Percentiles rank a stretch among this genome's conserved stretches.
phyloP scores from a whole-genome alignment of 2,329 filamentous ascomycete species.

The Aureobasidium melanogenum region DNA sequence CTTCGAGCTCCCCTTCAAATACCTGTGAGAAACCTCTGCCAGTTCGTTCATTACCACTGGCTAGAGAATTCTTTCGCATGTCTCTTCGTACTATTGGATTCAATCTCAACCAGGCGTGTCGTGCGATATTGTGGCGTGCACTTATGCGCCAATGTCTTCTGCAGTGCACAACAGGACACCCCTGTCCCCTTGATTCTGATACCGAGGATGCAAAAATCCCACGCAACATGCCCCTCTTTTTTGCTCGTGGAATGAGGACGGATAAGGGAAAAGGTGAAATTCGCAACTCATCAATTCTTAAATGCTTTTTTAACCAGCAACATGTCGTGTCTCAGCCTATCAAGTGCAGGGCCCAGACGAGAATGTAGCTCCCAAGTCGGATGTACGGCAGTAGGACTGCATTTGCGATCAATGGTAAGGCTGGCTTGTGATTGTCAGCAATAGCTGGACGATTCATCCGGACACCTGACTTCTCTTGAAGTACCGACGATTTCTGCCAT shows the following conservation, averaged over 20 bases:
- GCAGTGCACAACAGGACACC: neutral
- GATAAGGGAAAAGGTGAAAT: neutral
- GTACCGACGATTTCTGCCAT: neutral
- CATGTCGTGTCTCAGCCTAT: neutral
- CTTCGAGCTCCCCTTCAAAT: too few species aligned
- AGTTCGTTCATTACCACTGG: too few species aligned
- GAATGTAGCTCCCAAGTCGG: neutral
- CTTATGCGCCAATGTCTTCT: neutral
- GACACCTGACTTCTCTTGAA: neutral
- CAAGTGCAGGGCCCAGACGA: too few species aligned
- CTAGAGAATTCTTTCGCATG: neutral
- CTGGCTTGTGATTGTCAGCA: constrained; percentile 5
- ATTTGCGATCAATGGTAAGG: neutral
- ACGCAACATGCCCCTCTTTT: neutral
- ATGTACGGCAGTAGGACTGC: neutral
- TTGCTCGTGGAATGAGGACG: neutral
- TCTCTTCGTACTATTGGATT: neutral
- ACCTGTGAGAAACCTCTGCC: too few species aligned
- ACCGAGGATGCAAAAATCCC: neutral
- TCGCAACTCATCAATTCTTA: neutral
- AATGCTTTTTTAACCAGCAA: too few species aligned
- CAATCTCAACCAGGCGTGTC: neutral
- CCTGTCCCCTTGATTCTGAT: neutral
- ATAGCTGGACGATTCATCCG: neutral
- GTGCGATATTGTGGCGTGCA: constrained; percentile 4